Percentiles rank a stretch among this genome's conserved stretches.
Evolutionary conservation across 2,329 filamentous ascomycete genomes (phyloP).

Genomic region (Biscogniauxia mediterranea): DNA sequence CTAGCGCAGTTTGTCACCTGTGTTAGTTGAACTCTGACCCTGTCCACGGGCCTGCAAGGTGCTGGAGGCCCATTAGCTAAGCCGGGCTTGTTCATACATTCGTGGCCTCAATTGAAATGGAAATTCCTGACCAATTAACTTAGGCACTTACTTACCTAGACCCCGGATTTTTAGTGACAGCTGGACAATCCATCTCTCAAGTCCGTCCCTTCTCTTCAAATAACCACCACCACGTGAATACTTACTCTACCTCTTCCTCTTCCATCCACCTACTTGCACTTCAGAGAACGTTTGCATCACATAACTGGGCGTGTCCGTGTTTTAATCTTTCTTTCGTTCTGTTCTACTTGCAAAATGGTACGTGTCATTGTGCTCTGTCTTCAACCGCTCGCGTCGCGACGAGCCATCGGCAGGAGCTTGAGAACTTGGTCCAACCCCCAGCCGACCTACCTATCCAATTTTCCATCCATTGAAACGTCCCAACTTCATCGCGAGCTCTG

Average conservation of each 20-base stretch:
- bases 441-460: too few species aligned
- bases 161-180: constrained; percentile 34
- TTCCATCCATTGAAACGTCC: constrained; percentile 10
- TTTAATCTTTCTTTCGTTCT: constrained; percentile 4
- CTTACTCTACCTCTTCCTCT: constrained; percentile 11
- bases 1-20: neutral
- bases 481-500: constrained; percentile 9
- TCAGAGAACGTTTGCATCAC: constrained; percentile 20
- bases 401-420: constrained; percentile 4
- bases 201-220: constrained; percentile 5
- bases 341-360: constrained; percentile 14
- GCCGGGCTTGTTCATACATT: constrained; percentile 20
- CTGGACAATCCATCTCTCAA: constrained; percentile 27
- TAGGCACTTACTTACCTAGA: too few species aligned
- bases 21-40: too few species aligned
- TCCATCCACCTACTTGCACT: constrained; percentile 37
- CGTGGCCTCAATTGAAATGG: constrained; percentile 38
- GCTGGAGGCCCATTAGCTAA: neutral
- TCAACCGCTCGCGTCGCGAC: constrained; percentile 9
- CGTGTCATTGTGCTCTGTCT: constrained; percentile 1
- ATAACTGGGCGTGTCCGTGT: constrained; percentile 2
- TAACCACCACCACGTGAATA: constrained; percentile 12
- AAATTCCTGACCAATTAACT: constrained; percentile 6
- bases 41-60: too few species aligned
- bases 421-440: too few species aligned